Evolutionary conservation across 345 rosid genomes (phyloP).

Genomic region (Eucalyptus cladocalyx): DNA sequence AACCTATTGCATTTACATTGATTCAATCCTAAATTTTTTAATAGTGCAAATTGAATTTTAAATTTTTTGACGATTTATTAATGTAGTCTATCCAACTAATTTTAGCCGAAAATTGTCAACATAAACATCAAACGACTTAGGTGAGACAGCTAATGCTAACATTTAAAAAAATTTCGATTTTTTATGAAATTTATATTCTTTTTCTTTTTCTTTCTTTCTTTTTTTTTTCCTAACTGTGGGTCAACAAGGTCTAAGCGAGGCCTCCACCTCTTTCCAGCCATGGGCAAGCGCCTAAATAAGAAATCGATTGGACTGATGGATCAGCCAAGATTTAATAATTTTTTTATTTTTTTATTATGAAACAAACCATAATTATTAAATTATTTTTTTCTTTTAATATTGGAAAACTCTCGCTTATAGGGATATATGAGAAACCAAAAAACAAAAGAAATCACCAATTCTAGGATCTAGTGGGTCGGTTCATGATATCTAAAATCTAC

Average conservation of each 20-base stretch:
- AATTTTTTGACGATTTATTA: rapidly evolving
- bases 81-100: rapidly evolving
- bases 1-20: no score
- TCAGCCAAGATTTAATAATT: rapidly evolving
- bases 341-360: no score
- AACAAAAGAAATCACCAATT: neutral
- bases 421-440: neutral
- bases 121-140: neutral
- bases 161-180: no score
- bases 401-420: rapidly evolving
- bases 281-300: neutral
- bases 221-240: rapidly evolving
- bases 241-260: rapidly evolving
- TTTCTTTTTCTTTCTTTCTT: no score
- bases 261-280: neutral
- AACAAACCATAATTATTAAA: neutral
- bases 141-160: rapidly evolving
- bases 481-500: neutral
- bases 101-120: rapidly evolving
- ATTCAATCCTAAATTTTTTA: rapidly evolving
- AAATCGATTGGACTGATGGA: rapidly evolving
- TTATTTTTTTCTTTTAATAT: no score
- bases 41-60: rapidly evolving
- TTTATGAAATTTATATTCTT: no score
- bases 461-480: rapidly evolving